Base-by-base conservation (phyloP, 352 stramenopile species). In the Globisporangium paroecandrum region DNA sequence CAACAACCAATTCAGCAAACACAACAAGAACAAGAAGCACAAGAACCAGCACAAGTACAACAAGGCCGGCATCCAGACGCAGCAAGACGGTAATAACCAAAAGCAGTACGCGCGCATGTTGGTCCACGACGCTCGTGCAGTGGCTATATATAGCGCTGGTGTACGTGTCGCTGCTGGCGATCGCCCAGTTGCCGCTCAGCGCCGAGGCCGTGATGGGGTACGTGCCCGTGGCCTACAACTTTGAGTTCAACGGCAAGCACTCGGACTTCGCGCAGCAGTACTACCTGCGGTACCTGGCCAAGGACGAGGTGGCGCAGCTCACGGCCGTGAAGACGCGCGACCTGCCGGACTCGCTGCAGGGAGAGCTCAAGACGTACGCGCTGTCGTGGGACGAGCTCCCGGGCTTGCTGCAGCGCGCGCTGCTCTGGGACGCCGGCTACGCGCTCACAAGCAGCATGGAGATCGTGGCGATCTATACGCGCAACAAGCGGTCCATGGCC, bases 181-280 rank as follows among this genome's bases (percentile, higher is more conserved):
- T 75, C 51, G 1, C 47, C 15, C 20, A 43, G 20, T n/a, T 62
- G 15, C 81, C 83, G 51, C 86, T 18, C 12, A 1, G 65, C 25
- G 80, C 74, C 22, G 81, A 83, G 36, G 66, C 49, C 10, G 29
- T 59, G 27, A 46, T 29, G 20, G 59, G 55, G 36, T 43, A 46
- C 60, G 77, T 89, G 15, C 77, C 81, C 0, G 66, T 85, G 18
- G 76, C 83, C 49, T 66, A 57, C 43, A 72, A 72, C 46, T 91
- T 89, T 64, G 62, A 69, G 46, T 89, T 84, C 73, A 76, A 79
- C 25, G 84, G 80, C 5, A 43, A 74, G 59, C 78, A 89, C 65
- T 92, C 84, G 51, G 80, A 92, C 74, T 86, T 89, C 51, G 78
- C 79, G 22, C 82, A 90, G 72, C 84, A 90, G 62, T 90, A 70